Base-by-base conservation (phyloP, 2,329 filamentous ascomycete genomes). In the Penicillium corylophilum region DNA sequence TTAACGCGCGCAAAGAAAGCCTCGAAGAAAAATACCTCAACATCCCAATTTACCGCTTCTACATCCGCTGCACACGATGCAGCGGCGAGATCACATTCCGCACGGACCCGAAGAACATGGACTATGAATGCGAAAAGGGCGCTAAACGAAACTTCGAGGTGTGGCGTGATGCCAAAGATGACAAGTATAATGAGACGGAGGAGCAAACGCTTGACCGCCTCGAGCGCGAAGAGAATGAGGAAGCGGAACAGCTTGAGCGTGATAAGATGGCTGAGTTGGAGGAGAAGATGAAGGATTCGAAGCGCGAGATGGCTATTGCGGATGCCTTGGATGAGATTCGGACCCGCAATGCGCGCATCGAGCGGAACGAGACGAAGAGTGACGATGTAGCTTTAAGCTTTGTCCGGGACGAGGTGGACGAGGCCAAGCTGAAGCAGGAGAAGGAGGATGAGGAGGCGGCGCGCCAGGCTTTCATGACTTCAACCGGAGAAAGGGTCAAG, bases 251-350 rank as follows among this genome's bases (percentile, higher is more conserved):
- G 59, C 82, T 86, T 52, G 90, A 96, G 71, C 81, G 85, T 59
- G 92, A 96, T 71, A 90, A 90, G 20, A 99, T 99, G 95, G 88
- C 88, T 51, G 92, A 96, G 68, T 75, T 99, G 42, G 94, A 99
- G 75, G 87, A 88, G 57, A 97, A 97, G 77, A 96, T 93, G 49
- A 77, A 88, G 20, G 94, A 99, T 70, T 92, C 92, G 1, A 92
- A 94, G 77, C 82, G 88, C 36, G 94, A 99, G 73, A 99, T 99
- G 92, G 90, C 89, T 16, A 90, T 96, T 40, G 94, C 94, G 2
- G 94, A 99, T 76, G 93, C 92, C 7, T 76, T 99, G 49, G 94
- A 99, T 71, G 92, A 96, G 74, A 96, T 99, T 51, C 81, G 93
- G 50, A 93, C 89, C 46, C 79, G 93, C 58, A 99, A 99, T 74